Conservation (phyloP, 129 eudicot genomes). For the Flaveria robusta region DNA sequence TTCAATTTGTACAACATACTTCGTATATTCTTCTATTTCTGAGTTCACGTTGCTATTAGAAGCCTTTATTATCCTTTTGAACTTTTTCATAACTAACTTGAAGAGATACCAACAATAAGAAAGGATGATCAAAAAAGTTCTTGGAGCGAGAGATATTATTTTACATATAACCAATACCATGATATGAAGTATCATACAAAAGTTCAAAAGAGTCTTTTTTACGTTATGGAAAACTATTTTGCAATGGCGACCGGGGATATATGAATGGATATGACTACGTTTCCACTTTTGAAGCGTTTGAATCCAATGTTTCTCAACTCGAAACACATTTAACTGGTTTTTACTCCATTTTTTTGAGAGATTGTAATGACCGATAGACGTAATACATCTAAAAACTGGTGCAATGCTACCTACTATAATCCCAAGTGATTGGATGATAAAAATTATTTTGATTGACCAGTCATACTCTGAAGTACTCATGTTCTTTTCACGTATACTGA, state of each 20-base stretch:
- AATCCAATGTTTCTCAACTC: not conserved
- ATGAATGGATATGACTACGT: not conserved
- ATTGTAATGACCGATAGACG: not conserved
- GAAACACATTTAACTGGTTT: not conserved
- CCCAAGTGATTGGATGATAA: not conserved
- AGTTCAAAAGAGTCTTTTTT: not conserved
- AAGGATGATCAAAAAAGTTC: not conserved
- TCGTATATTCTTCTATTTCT: not conserved
- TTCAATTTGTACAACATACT: not conserved
- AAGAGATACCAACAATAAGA: not conserved
- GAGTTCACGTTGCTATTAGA: not conserved
- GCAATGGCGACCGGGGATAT: not conserved
- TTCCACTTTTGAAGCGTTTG: not conserved
- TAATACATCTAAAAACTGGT: not conserved
- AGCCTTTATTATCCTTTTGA: not conserved
- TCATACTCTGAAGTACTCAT: not conserved
- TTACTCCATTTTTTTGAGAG: constrained; percentile 7
- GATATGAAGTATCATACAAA: not conserved
- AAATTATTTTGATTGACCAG: not conserved
- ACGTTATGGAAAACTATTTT: not conserved
- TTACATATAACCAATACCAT: not conserved
- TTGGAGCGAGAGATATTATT: not conserved
- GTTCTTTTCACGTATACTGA: not conserved
- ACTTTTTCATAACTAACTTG: not conserved
- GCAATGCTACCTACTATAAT: not conserved